A percentile compares a stretch with the other conserved stretches of the same genome.
These are phyloP conservation scores for Basipetospora chlamydospora DNA, from an alignment of 2,329 filamentous ascomycete genomes.

Conservation along the genomic window DNA sequence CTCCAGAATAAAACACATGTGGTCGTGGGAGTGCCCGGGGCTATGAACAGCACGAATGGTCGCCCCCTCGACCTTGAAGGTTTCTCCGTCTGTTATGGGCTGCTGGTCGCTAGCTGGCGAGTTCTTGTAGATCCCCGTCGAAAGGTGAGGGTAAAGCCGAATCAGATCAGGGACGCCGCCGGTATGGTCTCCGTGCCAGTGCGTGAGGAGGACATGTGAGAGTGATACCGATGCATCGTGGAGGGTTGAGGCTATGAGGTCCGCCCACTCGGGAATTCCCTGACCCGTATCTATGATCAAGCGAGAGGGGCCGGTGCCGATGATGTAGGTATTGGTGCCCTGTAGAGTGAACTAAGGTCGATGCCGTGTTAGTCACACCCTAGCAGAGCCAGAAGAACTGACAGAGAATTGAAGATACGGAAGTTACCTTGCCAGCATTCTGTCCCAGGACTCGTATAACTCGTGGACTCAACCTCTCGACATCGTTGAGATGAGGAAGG, in stretches of 20 bases:
- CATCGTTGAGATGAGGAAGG: conserved; percentile 51
- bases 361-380: too few species aligned
- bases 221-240: conserved; percentile 53
- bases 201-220: conserved; percentile 61
- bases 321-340: conserved; percentile 87
- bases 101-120: conserved; percentile 36
- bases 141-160: conserved; percentile 38
- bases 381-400: too few species aligned
- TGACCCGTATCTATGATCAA: conserved; percentile 86
- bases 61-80: conserved; percentile 42
- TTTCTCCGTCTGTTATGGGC: conserved; percentile 35
- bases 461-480: conserved; percentile 62
- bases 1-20: conserved; percentile 62
- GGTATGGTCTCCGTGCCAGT: conserved; percentile 85
- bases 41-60: conserved; percentile 50
- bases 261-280: conserved; percentile 60
- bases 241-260: conserved; percentile 49
- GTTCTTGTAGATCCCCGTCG: conserved; percentile 50
- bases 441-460: conserved; percentile 77
- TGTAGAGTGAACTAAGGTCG: conserved; percentile 41
- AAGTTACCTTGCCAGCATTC: conserved; percentile 64
- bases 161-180: conserved; percentile 60
- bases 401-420: too few species aligned
- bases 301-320: conserved; percentile 59
- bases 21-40: conserved; percentile 64